These are phyloP conservation scores for Neurospora sp. DNA, from an alignment of 495 filamentous ascomycete genomes.

Conservation along the genomic window DNA sequence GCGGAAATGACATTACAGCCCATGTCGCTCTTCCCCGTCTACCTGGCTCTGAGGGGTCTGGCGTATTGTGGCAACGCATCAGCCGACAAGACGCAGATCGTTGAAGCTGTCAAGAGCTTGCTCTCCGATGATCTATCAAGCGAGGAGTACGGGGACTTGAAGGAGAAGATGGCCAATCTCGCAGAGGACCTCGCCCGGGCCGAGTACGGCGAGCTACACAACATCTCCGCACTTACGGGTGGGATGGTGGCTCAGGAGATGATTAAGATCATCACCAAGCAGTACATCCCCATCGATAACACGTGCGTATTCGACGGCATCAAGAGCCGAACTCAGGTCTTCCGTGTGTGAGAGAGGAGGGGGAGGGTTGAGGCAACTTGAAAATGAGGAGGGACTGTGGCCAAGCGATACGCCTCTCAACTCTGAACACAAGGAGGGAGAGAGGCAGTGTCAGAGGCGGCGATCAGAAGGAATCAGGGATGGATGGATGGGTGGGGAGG, in stretches of 20 bases:
- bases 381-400: neutral
- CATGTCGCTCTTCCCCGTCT: slow-evolving; percentile 64
- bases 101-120: slow-evolving; percentile 31
- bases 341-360: slow-evolving; percentile 32
- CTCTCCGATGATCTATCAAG: neutral
- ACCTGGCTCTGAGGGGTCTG: slow-evolving; percentile 61
- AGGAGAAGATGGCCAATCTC: neutral
- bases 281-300: slow-evolving; percentile 93
- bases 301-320: slow-evolving; percentile 91
- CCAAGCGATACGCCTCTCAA: neutral
- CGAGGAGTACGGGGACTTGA: neutral
- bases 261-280: slow-evolving; percentile 90
- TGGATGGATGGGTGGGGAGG: neutral
- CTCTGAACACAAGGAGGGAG: neutral
- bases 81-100: slow-evolving; percentile 34
- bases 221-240: slow-evolving; percentile 81
- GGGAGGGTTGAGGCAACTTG: neutral
- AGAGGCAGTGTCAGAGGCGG: neutral
- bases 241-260: slow-evolving; percentile 92
- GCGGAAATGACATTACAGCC: slow-evolving; percentile 34
- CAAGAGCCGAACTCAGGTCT: slow-evolving; percentile 64
- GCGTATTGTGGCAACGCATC: slow-evolving; percentile 25
- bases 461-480: neutral
- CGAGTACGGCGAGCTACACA: slow-evolving; percentile 83
- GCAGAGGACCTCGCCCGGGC: slow-evolving; percentile 62